Percentiles rank a stretch among this genome's conserved stretches.
Conservation (phyloP, 768 basidiomycete genomes). For the Xerocomellus dryophilus region DNA sequence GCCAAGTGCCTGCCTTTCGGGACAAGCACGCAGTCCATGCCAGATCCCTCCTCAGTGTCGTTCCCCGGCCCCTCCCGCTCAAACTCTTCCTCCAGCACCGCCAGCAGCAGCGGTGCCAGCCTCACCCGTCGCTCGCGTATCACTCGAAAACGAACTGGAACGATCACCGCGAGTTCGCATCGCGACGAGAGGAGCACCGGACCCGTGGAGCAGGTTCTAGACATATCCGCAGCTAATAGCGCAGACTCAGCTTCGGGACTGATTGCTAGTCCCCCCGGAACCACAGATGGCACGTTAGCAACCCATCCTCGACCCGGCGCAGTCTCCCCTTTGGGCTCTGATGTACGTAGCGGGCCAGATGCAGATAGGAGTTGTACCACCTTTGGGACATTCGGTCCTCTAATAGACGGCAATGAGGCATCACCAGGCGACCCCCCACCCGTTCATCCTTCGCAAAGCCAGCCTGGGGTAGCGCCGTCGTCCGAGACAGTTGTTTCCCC, state of each 20-base stretch:
- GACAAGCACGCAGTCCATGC: slow-evolving; percentile 28
- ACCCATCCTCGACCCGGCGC: slow-evolving; percentile 14
- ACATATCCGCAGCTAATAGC: slow-evolving; percentile 29
- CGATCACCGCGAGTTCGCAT: slow-evolving; percentile 38
- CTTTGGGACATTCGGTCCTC: slow-evolving; percentile 27
- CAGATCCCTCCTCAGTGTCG: slow-evolving; percentile 27
- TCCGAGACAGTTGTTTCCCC: slow-evolving; percentile 13
- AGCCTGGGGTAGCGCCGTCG: slow-evolving; percentile 9
- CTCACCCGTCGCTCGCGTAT: slow-evolving; percentile 48
- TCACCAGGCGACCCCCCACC: background rate
- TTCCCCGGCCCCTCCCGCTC: slow-evolving; percentile 35
- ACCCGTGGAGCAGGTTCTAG: slow-evolving; percentile 23
- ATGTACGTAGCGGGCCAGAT: slow-evolving; percentile 7
- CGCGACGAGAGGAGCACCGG: slow-evolving; percentile 17
- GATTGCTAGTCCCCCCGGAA: slow-evolving; percentile 10
- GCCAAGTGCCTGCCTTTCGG: slow-evolving; percentile 17
- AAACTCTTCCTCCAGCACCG: slow-evolving; percentile 37
- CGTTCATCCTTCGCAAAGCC: slow-evolving; percentile 7
- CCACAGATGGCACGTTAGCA: slow-evolving; percentile 5
- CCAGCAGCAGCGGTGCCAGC: slow-evolving; percentile 47
- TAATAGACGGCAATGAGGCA: slow-evolving; percentile 13
- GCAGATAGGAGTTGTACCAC: slow-evolving; percentile 26
- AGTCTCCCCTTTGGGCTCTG: slow-evolving; percentile 10
- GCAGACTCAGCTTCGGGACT: background rate
- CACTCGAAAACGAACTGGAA: slow-evolving; percentile 52